Evolutionary conservation across 805 yeast species (phyloP).

Genomic region (Yamadazyma nakazawae): DNA sequence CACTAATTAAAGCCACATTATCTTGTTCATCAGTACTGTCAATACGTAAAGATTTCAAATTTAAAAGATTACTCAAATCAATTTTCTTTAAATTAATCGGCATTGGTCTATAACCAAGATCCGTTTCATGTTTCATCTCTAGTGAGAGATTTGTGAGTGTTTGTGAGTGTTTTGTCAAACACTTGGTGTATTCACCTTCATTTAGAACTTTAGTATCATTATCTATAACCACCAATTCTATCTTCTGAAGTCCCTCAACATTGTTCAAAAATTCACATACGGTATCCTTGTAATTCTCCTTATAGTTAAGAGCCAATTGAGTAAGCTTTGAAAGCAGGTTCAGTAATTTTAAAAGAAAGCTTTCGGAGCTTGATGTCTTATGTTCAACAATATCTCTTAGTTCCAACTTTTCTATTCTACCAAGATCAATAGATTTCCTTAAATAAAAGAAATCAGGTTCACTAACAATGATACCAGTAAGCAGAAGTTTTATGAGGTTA

Average conservation of each 20-base stretch:
- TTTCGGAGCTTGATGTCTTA: background rate
- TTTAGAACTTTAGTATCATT: constrained; percentile 26
- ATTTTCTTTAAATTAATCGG: constrained; percentile 16
- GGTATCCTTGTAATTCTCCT: constrained; percentile 41
- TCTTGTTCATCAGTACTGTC: constrained; percentile 25
- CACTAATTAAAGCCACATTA: constrained; percentile 20
- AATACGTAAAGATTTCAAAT: constrained; percentile 38
- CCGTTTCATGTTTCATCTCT: constrained; percentile 39
- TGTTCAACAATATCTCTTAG: constrained; percentile 35
- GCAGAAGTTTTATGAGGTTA: constrained; percentile 15
- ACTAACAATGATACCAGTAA: constrained; percentile 23
- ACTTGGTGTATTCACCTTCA: constrained; percentile 16
- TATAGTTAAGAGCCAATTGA: constrained; percentile 35
- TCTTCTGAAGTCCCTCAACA: constrained; percentile 21
- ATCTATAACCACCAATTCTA: constrained; percentile 42
- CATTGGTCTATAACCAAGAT: constrained; percentile 26
- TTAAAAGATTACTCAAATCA: background rate
- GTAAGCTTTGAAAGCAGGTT: constrained; percentile 15
- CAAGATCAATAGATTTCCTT: constrained; percentile 17
- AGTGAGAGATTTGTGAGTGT: constrained; percentile 34
- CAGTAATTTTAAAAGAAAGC: constrained; percentile 2
- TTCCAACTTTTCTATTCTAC: constrained; percentile 23
- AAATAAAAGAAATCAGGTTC: constrained; percentile 19
- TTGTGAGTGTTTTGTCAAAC: constrained; percentile 13
- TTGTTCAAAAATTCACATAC: constrained; percentile 31